Base-by-base conservation (phyloP, 129 eudicot species). In the Smallanthus sonchifolius region DNA sequence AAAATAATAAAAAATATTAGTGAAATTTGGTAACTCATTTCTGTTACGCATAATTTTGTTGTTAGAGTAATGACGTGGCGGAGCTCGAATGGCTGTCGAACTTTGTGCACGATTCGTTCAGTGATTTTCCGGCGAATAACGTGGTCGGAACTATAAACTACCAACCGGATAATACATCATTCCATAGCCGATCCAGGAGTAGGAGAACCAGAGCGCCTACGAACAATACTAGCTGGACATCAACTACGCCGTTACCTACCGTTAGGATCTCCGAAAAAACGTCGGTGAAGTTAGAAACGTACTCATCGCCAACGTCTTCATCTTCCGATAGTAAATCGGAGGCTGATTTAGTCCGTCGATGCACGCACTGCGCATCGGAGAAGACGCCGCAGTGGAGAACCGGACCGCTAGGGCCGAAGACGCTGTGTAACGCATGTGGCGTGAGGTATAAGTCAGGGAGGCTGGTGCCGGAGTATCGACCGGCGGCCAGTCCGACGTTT, bases 371-470 rank as follows among this genome's bases (percentile, higher is more conserved):
- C 76, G 83, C 91, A 6, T 89, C 96, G 67, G 96, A 86, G 84
- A 89, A 89, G 65, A 89, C 96, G 45, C 96, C 96, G 60, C 96
- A 89, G 77, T 89, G 96, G 96, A 75, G 96, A 61, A 84, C 96
- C 7, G 96, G 96, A 3, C 96, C 96, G 20, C 10, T 86, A 30
- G 96, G 96, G 10, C 96, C 96, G 10, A 89, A 89, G 54, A 89
- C 96, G 16, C 67, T 89, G 56, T 89, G 96, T 84, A 89, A 89
- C 71, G 96, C 96, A 0, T 89, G 96, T 43, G 96, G 96, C 5
- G 96, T 89, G 7, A 62, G 96, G 77, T 89, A 74, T 60, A 89
- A 89, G 80, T 89, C 96, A 16, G 96, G 96, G 6, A 65, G 96
- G 45, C 83, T 89, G 6, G 96, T 89, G 55, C 96, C 96, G 71